Evolutionary conservation across 139 green algal genomes (phyloP).

Genomic region (Ettlia oleoabundans): DNA sequence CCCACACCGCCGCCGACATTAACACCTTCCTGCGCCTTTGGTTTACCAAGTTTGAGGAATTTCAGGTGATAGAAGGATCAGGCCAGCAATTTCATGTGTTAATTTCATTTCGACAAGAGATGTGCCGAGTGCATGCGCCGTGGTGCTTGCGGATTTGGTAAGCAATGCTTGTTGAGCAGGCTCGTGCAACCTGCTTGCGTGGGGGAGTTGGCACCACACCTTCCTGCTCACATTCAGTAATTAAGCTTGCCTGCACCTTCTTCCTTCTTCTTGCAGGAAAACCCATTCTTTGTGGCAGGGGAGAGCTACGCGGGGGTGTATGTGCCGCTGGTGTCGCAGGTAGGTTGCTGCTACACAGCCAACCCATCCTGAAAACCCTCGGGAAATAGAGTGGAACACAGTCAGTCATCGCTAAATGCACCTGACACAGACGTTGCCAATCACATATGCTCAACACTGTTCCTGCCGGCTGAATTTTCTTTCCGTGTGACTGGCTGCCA

Average conservation of each 20-base stretch:
- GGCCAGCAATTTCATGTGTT: too few relatives aligned
- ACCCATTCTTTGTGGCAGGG: conserved; percentile 45
- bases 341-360: not conserved
- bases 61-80: conserved; percentile 22
- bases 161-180: too few relatives aligned
- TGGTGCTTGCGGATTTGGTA: too few relatives aligned
- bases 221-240: too few relatives aligned
- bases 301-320: conserved; percentile 24
- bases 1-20: conserved; percentile 62
- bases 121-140: too few relatives aligned
- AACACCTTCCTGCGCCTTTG: conserved; percentile 68
- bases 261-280: not conserved
- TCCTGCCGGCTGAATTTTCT: not conserved
- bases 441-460: too few relatives aligned
- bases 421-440: too few relatives aligned
- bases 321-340: conserved; percentile 26
- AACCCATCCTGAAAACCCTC: not conserved
- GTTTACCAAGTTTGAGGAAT: conserved; percentile 57
- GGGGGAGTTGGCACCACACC: too few relatives aligned
- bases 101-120: too few relatives aligned
- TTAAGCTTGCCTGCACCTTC: not conserved
- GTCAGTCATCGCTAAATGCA: too few relatives aligned
- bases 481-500: not conserved
- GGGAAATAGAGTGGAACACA: too few relatives aligned
- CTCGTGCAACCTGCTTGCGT: too few relatives aligned